phyloP scores from a whole-genome alignment of 148 eudicot genomes.

The Polygonum maritimum region DNA sequence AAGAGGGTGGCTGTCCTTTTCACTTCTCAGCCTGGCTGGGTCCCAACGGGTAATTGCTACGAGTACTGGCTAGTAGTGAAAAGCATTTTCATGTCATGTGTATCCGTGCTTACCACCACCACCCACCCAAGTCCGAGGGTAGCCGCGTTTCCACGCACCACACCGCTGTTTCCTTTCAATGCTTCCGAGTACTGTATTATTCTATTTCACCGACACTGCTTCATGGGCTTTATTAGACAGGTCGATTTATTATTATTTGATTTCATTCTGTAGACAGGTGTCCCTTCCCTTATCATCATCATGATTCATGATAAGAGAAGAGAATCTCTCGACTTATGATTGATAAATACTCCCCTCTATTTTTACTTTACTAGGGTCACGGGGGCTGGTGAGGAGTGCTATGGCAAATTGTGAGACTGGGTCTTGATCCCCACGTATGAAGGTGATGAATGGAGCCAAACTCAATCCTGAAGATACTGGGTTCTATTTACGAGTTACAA shows the following conservation, averaged over 20 bases:
- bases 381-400: no score
- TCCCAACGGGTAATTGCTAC: slow-evolving; percentile 1
- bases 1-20: slow-evolving; percentile 3
- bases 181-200: background rate
- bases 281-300: background rate
- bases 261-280: background rate
- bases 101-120: background rate
- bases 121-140: no score
- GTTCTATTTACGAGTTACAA: no score
- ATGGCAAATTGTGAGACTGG: no score
- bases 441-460: no score
- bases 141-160: background rate
- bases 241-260: background rate
- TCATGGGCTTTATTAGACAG: slow-evolving; percentile 4
- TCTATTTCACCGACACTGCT: slow-evolving; percentile 4
- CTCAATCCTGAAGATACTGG: no score
- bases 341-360: background rate
- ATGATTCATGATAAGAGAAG: no score
- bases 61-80: no score
- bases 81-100: no score
- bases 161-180: background rate
- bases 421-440: no score
- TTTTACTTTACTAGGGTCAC: no score
- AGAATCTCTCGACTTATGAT: background rate
- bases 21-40: background rate